Percentiles rank a stretch among this genome's conserved stretches.
These are phyloP conservation scores for Elymus sibiricus DNA, from an alignment of 176 grass and related monocot genomes.

Conservation along the genomic window DNA sequence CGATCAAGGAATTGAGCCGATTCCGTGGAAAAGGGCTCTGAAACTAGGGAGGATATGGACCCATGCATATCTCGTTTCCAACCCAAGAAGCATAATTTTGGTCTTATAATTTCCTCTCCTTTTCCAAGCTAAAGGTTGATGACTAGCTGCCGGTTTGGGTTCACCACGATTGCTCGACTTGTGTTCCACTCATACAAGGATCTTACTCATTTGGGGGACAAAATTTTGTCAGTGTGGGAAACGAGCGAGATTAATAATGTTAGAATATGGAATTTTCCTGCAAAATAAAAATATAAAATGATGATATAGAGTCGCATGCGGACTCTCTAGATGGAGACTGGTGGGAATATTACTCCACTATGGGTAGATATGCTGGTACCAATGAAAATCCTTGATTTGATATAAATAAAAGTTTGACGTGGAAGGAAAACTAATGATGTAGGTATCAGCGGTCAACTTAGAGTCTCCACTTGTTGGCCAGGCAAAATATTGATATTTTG, in stretches of 20 bases:
- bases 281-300: too few relatives aligned
- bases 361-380: neutral
- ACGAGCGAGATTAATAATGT: constrained; percentile 5
- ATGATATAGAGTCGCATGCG: constrained; percentile 5
- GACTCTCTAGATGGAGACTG: constrained; percentile 35
- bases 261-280: too few relatives aligned
- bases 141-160: neutral
- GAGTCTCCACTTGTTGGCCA: neutral
- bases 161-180: neutral
- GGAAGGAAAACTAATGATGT: neutral
- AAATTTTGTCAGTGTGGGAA: neutral
- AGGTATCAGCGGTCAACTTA: constrained; percentile 27
- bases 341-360: constrained; percentile 32
- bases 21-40: constrained; percentile 26
- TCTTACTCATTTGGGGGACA: neutral
- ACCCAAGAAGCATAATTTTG: constrained; percentile 4
- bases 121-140: neutral
- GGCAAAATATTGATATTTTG: neutral
- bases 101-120: neutral
- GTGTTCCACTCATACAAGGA: neutral
- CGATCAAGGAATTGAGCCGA: constrained; percentile 13
- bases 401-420: neutral
- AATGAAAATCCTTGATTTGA: constrained; percentile 33
- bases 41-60: constrained; percentile 14
- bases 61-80: constrained; percentile 25